A percentile compares a stretch with the other conserved stretches of the same genome.
These are phyloP conservation scores for Populus hybrid DNA, from an alignment of 441 rosid genomes.

Conservation along the genomic window DNA sequence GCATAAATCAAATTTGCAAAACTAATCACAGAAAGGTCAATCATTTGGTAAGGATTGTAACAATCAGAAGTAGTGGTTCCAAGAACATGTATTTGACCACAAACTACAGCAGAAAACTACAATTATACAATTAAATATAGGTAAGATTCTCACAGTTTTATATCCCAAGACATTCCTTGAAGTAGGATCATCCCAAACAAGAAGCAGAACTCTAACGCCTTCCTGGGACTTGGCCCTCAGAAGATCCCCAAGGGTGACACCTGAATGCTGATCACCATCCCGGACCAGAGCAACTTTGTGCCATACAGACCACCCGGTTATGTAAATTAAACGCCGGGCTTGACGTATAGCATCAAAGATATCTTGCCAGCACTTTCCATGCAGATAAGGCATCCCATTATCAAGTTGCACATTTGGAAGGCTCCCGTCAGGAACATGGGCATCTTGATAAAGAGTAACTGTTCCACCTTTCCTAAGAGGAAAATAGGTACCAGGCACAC, in stretches of 20 bases:
- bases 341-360: conserved; percentile 81
- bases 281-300: conserved; percentile 74
- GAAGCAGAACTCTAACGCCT: conserved; percentile 95
- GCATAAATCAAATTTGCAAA: neutral
- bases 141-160: conserved; percentile 55
- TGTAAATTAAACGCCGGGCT: conserved; percentile 78
- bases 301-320: conserved; percentile 99
- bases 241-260: conserved; percentile 72
- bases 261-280: conserved; percentile 51
- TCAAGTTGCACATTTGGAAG: conserved; percentile 69
- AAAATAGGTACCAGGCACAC: conserved; percentile 92
- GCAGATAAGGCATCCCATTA: conserved; percentile 60
- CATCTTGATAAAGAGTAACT: conserved; percentile 93
- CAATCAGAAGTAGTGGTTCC: neutral
- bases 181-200: conserved; percentile 98
- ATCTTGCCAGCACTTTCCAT: conserved; percentile 94
- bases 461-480: conserved; percentile 87
- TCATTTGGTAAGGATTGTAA: neutral
- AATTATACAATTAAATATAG: neutral
- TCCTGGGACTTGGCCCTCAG: conserved; percentile 84
- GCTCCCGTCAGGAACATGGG: conserved; percentile 80
- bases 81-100: neutral
- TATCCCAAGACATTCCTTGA: conserved; percentile 87
- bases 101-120: neutral
- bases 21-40: neutral